Percentiles rank a stretch among this genome's conserved stretches.
Evolutionary conservation across 2,329 filamentous ascomycete species (phyloP).

Genomic region (Amauroascus verrucosus): DNA sequence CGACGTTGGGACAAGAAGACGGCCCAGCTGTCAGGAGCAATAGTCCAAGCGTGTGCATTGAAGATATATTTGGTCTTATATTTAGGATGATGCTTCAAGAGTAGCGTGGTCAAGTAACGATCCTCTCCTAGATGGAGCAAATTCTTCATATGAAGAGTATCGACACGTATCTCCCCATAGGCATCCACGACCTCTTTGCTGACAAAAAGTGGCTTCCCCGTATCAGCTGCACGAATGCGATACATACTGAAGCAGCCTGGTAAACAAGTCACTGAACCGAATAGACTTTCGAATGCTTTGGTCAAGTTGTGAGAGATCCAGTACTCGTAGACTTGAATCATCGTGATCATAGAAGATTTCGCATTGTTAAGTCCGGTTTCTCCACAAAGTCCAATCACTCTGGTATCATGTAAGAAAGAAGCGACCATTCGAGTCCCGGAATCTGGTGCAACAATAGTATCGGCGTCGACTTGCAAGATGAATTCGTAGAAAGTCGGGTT

Average conservation of each 20-base stretch:
- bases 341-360: constrained; percentile 86
- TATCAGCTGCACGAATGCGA: constrained; percentile 85
- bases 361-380: constrained; percentile 90
- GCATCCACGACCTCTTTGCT: constrained; percentile 80
- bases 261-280: constrained; percentile 93
- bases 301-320: constrained; percentile 96
- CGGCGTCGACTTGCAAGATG: constrained; percentile 90
- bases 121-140: constrained; percentile 92
- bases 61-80: constrained; percentile 99
- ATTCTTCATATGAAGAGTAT: constrained; percentile 98
- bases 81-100: constrained; percentile 81
- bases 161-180: constrained; percentile 88
- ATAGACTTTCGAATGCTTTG: constrained; percentile 95
- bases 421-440: constrained; percentile 87
- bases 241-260: constrained; percentile 99
- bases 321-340: constrained; percentile 99
- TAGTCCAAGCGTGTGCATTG: constrained; percentile 87
- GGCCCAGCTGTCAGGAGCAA: constrained; percentile 84
- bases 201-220: constrained; percentile 91
- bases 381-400: constrained; percentile 86
- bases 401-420: constrained; percentile 80
- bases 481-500: constrained; percentile 98
- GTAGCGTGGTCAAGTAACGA: constrained; percentile 88
- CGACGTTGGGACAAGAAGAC: constrained; percentile 97
- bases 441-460: constrained; percentile 85